Percentiles rank a stretch among this genome's conserved stretches.
These are phyloP conservation scores for Aspergillus saccharolyticus DNA, from an alignment of 495 filamentous ascomycete species.

Conservation along the genomic window DNA sequence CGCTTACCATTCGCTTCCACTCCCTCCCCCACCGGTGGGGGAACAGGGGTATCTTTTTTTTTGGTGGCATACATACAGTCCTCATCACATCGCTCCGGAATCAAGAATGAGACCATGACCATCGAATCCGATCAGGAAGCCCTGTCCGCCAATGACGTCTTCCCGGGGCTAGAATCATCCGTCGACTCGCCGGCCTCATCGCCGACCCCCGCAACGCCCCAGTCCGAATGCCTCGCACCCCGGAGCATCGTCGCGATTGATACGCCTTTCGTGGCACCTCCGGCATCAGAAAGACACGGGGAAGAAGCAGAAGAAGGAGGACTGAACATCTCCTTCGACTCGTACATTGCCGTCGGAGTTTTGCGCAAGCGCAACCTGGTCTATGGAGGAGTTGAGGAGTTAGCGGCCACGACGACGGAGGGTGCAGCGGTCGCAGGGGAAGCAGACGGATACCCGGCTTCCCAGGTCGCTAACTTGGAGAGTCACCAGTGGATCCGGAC, in stretches of 20 bases:
- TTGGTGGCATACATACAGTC: not conserved
- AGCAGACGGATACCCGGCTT: constrained; percentile 14
- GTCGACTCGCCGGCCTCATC: not conserved
- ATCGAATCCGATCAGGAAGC: not conserved
- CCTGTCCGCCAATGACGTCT: not conserved
- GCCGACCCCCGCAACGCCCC: constrained; percentile 1
- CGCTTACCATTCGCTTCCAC: too few relatives aligned
- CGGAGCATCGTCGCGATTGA: not conserved
- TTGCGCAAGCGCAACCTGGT: constrained; percentile 9
- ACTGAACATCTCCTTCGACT: constrained; percentile 1
- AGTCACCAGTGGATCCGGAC: constrained; percentile 32
- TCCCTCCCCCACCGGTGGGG: too few relatives aligned
- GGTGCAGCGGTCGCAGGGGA: not conserved
- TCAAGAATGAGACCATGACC: not conserved
- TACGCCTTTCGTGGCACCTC: not conserved
- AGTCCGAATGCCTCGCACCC: not conserved
- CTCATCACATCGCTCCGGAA: not conserved
- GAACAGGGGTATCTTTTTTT: too few relatives aligned
- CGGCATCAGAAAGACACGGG: not conserved
- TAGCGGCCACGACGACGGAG: not conserved
- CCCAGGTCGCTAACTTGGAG: constrained; percentile 25
- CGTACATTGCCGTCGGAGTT: constrained; percentile 21
- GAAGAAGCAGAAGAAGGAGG: not conserved
- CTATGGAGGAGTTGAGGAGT: not conserved
- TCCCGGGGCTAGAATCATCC: not conserved